Evolutionary conservation across 495 filamentous ascomycete species (phyloP).

Genomic region (Lichina pygmaea): DNA sequence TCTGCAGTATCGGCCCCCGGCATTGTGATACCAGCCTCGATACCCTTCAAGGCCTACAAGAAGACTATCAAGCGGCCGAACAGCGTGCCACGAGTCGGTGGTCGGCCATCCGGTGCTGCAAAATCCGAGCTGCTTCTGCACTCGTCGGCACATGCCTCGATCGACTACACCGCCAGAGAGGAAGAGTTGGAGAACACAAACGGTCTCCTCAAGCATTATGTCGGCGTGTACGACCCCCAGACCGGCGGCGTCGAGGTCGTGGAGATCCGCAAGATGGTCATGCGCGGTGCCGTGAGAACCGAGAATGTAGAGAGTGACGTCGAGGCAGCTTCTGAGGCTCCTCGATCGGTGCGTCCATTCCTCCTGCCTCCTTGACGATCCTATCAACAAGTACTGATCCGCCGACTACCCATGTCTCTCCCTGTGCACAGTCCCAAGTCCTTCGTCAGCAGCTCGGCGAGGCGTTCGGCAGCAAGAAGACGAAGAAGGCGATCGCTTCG

Average conservation of each 20-base stretch:
- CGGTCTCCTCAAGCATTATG: constrained; percentile 51
- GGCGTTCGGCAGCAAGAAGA: constrained; percentile 83
- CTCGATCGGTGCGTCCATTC: neutral
- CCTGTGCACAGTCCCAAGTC: constrained; percentile 20
- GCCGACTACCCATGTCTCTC: too few species aligned
- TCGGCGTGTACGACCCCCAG: constrained; percentile 59
- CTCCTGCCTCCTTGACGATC: constrained; percentile 4
- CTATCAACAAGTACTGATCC: constrained; percentile 4
- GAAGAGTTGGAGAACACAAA: constrained; percentile 32
- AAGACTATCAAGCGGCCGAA: constrained; percentile 18
- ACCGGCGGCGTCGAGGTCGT: constrained; percentile 45
- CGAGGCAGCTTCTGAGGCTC: constrained; percentile 14
- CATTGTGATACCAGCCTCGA: constrained; percentile 24
- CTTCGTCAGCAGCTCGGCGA: constrained; percentile 45
- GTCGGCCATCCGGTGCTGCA: constrained; percentile 15
- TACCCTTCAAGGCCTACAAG: constrained; percentile 35
- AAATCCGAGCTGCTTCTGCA: constrained; percentile 46
- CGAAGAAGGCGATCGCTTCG: constrained; percentile 57
- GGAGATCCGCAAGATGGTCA: constrained; percentile 45
- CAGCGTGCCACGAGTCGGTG: constrained; percentile 6
- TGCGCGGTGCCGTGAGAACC: constrained; percentile 33
- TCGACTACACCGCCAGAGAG: constrained; percentile 66
- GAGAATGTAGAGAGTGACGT: constrained; percentile 13
- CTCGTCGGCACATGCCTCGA: constrained; percentile 42
- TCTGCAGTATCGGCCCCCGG: constrained; percentile 39